Percentiles rank a stretch among this genome's conserved stretches.
Conservation (phyloP, 495 filamentous ascomycete genomes). For the Cairneyella variabilis region DNA sequence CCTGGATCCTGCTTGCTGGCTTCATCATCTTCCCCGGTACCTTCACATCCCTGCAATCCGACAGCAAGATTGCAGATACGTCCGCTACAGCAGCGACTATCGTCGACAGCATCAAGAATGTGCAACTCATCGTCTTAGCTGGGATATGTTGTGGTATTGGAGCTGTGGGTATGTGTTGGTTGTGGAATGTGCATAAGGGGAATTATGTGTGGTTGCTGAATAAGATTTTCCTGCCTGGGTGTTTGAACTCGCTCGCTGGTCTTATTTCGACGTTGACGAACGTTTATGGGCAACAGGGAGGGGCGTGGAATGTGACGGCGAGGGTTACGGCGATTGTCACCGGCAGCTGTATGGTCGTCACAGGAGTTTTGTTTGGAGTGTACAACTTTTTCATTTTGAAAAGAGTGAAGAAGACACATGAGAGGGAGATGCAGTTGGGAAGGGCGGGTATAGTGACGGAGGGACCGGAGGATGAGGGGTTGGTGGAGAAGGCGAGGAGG, state of each 20-base stretch:
- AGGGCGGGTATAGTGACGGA: too few relatives aligned
- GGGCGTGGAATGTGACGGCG: slow-evolving; percentile 43
- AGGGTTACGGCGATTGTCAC: slow-evolving; percentile 34
- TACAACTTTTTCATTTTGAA: slow-evolving; percentile 33
- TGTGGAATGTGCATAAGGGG: slow-evolving; percentile 25
- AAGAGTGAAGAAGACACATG: slow-evolving; percentile 28
- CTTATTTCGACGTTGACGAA: slow-evolving; percentile 43
- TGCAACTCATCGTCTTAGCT: slow-evolving; percentile 17
- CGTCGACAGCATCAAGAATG: slow-evolving; percentile 14
- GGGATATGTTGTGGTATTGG: slow-evolving; percentile 26
- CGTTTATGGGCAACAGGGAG: slow-evolving; percentile 43
- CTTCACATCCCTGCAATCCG: slow-evolving; percentile 25
- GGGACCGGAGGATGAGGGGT: slow-evolving; percentile 7
- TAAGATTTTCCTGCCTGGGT: slow-evolving; percentile 36
- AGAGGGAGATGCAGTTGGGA: slow-evolving; percentile 19
- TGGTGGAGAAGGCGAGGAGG: slow-evolving; percentile 18
- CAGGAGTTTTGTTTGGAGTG: slow-evolving; percentile 28
- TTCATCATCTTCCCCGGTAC: slow-evolving; percentile 40
- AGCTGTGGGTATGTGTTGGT: slow-evolving; percentile 27
- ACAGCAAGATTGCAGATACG: neutral
- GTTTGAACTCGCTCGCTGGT: slow-evolving; percentile 44
- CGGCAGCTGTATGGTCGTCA: slow-evolving; percentile 19
- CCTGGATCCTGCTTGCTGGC: slow-evolving; percentile 32
- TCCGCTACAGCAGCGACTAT: slow-evolving; percentile 1
- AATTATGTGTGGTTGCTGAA: slow-evolving; percentile 46